These are phyloP conservation scores for Pestalotiopsis sp. DNA, from an alignment of 2,329 filamentous ascomycete genomes.

Conservation along the genomic window DNA sequence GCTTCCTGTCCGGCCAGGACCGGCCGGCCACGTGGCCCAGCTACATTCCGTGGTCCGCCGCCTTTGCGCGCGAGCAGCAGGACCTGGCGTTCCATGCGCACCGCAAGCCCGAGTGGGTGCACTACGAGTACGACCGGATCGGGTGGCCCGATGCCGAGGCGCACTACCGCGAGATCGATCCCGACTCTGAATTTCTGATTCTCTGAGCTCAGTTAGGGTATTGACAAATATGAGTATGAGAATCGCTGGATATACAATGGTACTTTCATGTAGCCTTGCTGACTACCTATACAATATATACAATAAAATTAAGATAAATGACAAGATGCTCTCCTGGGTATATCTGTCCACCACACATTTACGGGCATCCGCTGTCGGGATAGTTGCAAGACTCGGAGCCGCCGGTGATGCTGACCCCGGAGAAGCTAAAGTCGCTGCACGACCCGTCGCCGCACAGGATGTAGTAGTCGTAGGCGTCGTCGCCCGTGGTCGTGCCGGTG, in stretches of 20 bases:
- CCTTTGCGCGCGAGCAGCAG: slow-evolving; percentile 11
- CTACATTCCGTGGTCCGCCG: slow-evolving; percentile 16
- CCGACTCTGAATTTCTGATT: slow-evolving; percentile 13
- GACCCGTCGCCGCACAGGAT: slow-evolving; percentile 35
- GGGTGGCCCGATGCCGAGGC: slow-evolving; percentile 12
- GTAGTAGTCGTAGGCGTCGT: slow-evolving; percentile 25
- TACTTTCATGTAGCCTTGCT: background rate
- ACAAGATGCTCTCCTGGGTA: background rate
- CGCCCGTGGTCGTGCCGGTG: slow-evolving; percentile 2
- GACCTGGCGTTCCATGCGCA: slow-evolving; percentile 5
- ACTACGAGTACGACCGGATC: slow-evolving; percentile 14
- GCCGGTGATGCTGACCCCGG: slow-evolving; percentile 11
- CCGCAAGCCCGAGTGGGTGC: slow-evolving; percentile 12
- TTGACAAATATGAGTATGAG: background rate
- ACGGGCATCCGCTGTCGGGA: slow-evolving; percentile 5
- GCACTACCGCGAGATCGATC: slow-evolving; percentile 9
- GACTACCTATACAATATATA: background rate
- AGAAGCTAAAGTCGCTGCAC: slow-evolving; percentile 23
- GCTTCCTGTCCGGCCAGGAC: slow-evolving; percentile 2
- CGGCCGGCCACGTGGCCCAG: slow-evolving; percentile 9
- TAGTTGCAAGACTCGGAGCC: slow-evolving; percentile 9
- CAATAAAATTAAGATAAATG: background rate
- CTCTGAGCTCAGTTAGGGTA: background rate
- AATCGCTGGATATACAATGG: no score
- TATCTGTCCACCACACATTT: background rate